Percentiles rank a stretch among this genome's conserved stretches.
phyloP scores from a whole-genome alignment of 2,329 filamentous ascomycete genomes.

The Claviceps monticola region DNA sequence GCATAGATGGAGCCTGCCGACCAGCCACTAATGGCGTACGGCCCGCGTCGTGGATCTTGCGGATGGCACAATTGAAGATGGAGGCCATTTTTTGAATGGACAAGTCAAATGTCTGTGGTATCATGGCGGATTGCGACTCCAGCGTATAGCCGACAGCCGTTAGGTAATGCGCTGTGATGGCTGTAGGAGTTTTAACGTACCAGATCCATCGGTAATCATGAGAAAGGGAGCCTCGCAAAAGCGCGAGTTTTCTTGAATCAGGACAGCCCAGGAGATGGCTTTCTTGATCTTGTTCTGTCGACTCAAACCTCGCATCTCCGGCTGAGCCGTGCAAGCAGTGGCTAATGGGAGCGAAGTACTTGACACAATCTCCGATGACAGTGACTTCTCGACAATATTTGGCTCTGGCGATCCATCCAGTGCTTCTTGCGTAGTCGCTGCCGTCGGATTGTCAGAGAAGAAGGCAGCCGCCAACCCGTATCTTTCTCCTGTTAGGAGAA shows the following conservation, averaged over 20 bases:
- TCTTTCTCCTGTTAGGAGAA: not conserved
- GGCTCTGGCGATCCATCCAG: not conserved
- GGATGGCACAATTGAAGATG: not conserved
- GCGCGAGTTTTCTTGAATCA: not conserved
- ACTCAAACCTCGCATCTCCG: not conserved
- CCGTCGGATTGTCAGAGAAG: not conserved
- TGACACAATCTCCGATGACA: too few species aligned
- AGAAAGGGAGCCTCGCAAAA: not conserved
- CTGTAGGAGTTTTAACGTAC: not conserved
- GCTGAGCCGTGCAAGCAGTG: not conserved
- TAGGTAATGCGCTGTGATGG: not conserved
- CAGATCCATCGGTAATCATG: not conserved
- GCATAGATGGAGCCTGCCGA: not conserved
- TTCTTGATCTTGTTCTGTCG: not conserved
- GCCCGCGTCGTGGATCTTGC: not conserved
- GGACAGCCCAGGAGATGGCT: not conserved
- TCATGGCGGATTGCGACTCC: not conserved
- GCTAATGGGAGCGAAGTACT: not conserved
- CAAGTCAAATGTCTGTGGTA: not conserved
- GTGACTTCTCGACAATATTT: not conserved
- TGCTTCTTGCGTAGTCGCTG: not conserved
- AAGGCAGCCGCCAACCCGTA: constrained; percentile 6
- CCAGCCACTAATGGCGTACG: not conserved
- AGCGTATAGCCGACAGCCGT: not conserved
- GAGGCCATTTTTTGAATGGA: not conserved